phyloP scores from a whole-genome alignment of 495 filamentous ascomycete species.

The Trypethelium eluteriae region DNA sequence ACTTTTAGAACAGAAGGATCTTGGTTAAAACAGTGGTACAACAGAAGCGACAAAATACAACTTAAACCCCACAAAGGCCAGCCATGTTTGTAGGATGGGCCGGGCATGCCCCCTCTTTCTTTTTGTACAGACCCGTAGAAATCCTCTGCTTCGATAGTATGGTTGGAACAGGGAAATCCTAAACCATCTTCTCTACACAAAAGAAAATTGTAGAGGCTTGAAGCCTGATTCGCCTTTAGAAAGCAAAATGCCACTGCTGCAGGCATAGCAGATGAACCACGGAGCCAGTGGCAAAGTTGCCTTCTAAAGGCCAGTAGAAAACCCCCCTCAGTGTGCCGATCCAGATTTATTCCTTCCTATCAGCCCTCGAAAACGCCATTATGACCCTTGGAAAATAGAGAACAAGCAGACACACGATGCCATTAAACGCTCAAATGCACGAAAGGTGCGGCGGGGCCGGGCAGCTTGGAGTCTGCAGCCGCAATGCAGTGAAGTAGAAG shows the following conservation, averaged over 20 bases:
- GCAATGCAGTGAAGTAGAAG: conserved; percentile 2
- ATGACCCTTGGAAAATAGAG: not conserved
- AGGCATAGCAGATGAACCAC: not conserved
- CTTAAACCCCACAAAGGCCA: not conserved
- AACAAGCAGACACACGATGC: conserved; percentile 4
- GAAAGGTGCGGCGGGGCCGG: conserved; percentile 1
- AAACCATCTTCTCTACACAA: conserved; percentile 10
- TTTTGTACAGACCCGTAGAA: conserved; percentile 9
- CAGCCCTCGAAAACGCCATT: not conserved
- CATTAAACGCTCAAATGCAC: conserved; percentile 10
- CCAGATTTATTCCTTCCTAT: not conserved
- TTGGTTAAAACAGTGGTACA: not conserved
- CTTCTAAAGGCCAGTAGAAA: not conserved
- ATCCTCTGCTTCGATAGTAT: conserved; percentile 7
- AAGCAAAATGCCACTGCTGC: not conserved
- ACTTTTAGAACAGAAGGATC: not conserved
- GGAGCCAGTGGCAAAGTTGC: not conserved
- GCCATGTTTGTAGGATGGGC: not conserved
- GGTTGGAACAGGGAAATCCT: not conserved
- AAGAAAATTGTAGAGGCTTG: not conserved
- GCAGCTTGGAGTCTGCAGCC: not conserved
- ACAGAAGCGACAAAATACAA: not conserved
- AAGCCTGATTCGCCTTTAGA: not conserved
- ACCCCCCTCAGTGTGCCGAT: not conserved
- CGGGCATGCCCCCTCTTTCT: conserved; percentile 1